phyloP scores from a whole-genome alignment of 2,329 filamentous ascomycete species.

The Fusarium zealandicum region DNA sequence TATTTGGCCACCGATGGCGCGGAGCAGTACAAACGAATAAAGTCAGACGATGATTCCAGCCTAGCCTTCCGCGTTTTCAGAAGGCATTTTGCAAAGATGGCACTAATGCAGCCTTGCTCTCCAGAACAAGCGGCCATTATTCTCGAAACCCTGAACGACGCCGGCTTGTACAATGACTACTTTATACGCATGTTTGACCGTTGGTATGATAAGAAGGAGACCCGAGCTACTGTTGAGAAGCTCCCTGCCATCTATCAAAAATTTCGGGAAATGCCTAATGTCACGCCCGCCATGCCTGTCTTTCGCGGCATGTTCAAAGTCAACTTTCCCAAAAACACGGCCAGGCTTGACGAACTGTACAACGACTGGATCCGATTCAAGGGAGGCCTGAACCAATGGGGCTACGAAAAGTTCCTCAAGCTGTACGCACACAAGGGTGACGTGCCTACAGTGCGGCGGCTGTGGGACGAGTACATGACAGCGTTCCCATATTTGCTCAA shows the following conservation, averaged over 20 bases:
- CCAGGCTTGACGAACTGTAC: slow-evolving; percentile 56
- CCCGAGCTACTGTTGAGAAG: slow-evolving; percentile 42
- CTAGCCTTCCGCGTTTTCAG: slow-evolving; percentile 41
- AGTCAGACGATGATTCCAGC: slow-evolving; percentile 30
- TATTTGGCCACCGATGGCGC: slow-evolving; percentile 42
- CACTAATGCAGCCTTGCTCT: slow-evolving; percentile 45
- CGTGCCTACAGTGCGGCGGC: slow-evolving; percentile 51
- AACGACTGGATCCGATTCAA: slow-evolving; percentile 57
- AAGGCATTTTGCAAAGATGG: slow-evolving; percentile 43
- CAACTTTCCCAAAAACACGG: slow-evolving; percentile 48
- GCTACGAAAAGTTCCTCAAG: slow-evolving; percentile 57
- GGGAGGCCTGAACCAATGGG: slow-evolving; percentile 51
- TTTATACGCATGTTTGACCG: slow-evolving; percentile 46
- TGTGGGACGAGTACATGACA: slow-evolving; percentile 55
- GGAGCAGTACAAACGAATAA: slow-evolving; percentile 35
- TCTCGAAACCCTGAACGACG: slow-evolving; percentile 51
- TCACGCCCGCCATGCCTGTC: slow-evolving; percentile 48
- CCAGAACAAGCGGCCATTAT: slow-evolving; percentile 48
- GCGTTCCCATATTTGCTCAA: slow-evolving; percentile 47
- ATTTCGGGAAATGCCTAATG: slow-evolving; percentile 53
- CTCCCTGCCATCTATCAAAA: slow-evolving; percentile 54
- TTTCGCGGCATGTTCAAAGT: slow-evolving; percentile 56
- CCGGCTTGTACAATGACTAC: slow-evolving; percentile 53
- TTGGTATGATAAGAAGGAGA: slow-evolving; percentile 41
- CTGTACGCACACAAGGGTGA: slow-evolving; percentile 59